Evolutionary conservation across 768 basidiomycete species (phyloP), one percentile per base, ranked within the genome.

Genomic region (Lanmaoa pseudosensibilis): DNA sequence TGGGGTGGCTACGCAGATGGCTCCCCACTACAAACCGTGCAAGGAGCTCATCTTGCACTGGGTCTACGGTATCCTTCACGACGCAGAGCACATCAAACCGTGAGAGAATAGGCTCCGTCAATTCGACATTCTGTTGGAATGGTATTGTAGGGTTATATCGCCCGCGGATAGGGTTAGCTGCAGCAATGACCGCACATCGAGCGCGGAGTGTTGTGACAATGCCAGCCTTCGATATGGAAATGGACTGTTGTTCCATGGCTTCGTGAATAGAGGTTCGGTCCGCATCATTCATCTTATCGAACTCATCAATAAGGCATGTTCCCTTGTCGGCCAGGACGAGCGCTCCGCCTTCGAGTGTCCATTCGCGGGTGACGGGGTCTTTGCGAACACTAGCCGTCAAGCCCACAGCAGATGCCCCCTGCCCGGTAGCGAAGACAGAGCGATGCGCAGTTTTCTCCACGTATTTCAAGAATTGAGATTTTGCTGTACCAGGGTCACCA

Each of bases 211-310:
- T 91, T n/a, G 97, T 98, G 53, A 98, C 91, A 60, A 99, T 99
- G 41, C 97, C 97, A 16, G 97, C 97, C 70, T 99, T 99, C 23
- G 96, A 94, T 66, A 99, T 98, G 5, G 97, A 98, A 62, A 99
- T 99, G 13, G 93, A 90, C 72, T 98, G 97, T 75, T 99, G 97
- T 70, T 99, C 97, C 97, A 99, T 99, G 2, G 97, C 97, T 72
- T 99, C 97, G 78, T 98, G 97, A 66, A 99, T 98, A 5, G 94
- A 97, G 16, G 95, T 98, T 64, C 96, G 82, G 71, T 99, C 96
- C 16, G 92, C 83, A 66, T 98, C 97, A 74, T 98, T 98, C 97
- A 99, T 99, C 80, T 99, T 99, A 78, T 99, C 97, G 71, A 99
- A 98, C 72, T 98, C 97, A 75, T 99, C 97, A 63, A 99, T 99